These are phyloP conservation scores for Auricularia sp. DNA, from an alignment of 768 basidiomycete species.

Conservation along the genomic window DNA sequence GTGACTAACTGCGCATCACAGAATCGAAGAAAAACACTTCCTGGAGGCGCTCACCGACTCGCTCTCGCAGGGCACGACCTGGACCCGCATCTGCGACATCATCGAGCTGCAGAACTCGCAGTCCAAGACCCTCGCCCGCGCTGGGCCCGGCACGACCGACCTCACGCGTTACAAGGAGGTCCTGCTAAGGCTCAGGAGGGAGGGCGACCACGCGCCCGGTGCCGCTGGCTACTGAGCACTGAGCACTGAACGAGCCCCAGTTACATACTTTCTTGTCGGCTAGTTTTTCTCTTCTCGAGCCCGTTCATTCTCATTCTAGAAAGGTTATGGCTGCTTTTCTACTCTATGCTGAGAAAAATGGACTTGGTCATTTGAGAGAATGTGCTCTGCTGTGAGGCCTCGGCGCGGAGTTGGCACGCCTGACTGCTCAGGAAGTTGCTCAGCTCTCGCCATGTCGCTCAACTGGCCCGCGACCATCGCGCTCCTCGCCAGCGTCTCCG, in stretches of 20 bases:
- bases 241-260: too few species aligned
- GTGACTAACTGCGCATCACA: slow-evolving; percentile 21
- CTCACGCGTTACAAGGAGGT: slow-evolving; percentile 77
- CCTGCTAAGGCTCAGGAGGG: slow-evolving; percentile 75
- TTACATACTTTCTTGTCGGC: neutral
- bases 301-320: too few species aligned
- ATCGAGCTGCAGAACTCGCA: slow-evolving; percentile 86
- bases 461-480: neutral
- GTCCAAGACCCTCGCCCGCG: slow-evolving; percentile 87
- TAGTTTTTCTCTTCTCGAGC: too few species aligned
- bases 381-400: too few species aligned
- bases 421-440: too few species aligned
- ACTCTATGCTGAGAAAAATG: too few species aligned
- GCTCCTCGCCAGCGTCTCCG: neutral
- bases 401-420: too few species aligned
- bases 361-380: too few species aligned
- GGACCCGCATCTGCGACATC: slow-evolving; percentile 83
- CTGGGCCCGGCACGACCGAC: slow-evolving; percentile 82
- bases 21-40: slow-evolving; percentile 82
- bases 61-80: slow-evolving; percentile 84
- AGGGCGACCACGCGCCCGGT: slow-evolving; percentile 86
- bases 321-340: too few species aligned
- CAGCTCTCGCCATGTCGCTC: neutral
- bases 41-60: slow-evolving; percentile 59
- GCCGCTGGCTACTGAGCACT: slow-evolving; percentile 73